phyloP scores from a whole-genome alignment of 768 basidiomycete genomes.

The Termitomyces sp. region DNA sequence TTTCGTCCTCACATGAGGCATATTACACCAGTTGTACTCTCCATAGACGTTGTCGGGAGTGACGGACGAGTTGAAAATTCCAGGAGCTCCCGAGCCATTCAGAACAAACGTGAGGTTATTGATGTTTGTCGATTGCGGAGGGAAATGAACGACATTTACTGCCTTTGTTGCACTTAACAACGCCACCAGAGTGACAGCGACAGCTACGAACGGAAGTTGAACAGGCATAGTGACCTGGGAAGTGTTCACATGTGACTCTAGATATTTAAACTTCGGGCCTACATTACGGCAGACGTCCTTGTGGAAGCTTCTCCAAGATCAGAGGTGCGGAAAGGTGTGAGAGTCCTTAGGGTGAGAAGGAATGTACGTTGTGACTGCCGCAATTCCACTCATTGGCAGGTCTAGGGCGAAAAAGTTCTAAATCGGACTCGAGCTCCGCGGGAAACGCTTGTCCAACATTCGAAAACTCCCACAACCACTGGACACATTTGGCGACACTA shows the following conservation, averaged over 20 bases:
- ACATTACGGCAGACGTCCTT: not conserved
- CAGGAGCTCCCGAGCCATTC: constrained; percentile 37
- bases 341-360: not conserved
- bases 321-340: not conserved
- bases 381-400: not conserved
- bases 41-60: constrained; percentile 36
- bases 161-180: constrained; percentile 8
- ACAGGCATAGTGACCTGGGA: constrained; percentile 1
- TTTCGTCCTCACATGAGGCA: constrained; percentile 41
- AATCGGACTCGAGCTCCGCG: too few species aligned
- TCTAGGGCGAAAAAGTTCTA: not conserved
- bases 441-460: not conserved
- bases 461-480: not conserved
- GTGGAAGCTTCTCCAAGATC: not conserved
- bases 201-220: not conserved
- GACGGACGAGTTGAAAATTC: constrained; percentile 37
- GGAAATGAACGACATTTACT: constrained; percentile 29
- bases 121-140: constrained; percentile 30
- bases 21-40: constrained; percentile 48
- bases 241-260: not conserved
- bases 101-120: constrained; percentile 40
- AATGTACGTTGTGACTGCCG: not conserved
- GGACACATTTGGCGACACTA: not conserved
- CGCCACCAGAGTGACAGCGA: constrained; percentile 9
- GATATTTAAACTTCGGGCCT: not conserved